Base-by-base conservation (phyloP, 129 eudicot species). In the Rutidosis leptorrhynchoides region DNA sequence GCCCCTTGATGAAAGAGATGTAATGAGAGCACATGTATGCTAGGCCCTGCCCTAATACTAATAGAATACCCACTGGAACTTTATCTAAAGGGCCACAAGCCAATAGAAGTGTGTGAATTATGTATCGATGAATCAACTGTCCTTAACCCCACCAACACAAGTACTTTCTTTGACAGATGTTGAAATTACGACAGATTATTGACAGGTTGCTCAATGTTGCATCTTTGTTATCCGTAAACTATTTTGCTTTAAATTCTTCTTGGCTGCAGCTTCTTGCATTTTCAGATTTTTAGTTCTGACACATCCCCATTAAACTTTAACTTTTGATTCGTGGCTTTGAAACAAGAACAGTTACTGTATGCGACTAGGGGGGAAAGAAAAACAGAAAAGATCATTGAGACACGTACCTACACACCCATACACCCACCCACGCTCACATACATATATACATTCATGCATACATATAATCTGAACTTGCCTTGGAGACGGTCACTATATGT, bases 401-500 rank as follows among this genome's bases (percentile, higher is more conserved):
- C 9, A 55, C 11, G 5, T 19, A 52, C 29, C 15, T 11, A 35
- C 45, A 17, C 69, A 11, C 43, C 21, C 59, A 48, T 16, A 16
- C 69, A 48, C 59, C 33, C 7, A 49, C 59, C 5, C 43, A 37
- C 26, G 4, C 58, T 2, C n/a, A 19, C 71, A 48, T 5, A 24
- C 32, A 27, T 14, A 32, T 45, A 51, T 11, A 40, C 12, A 55
- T 24, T 27, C 21, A 17, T 49, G 22, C 19, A 43, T 43, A 43
- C 0, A 49, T 19, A 49, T 49, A 6, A 8, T 49, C 55, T 20
- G 19, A 49, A 19, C 4, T 73, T 80, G 77, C 88, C 84, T 59
- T 32, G 80, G 32, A 74, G 73, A 57, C 70, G 77, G 24, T 78
- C 86, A 30, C 67, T 62, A 23, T 16, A 32, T 3, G 45, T 8